phyloP scores from a whole-genome alignment of 164 flowering plant genomes.

The Vitis vinifera region DNA sequence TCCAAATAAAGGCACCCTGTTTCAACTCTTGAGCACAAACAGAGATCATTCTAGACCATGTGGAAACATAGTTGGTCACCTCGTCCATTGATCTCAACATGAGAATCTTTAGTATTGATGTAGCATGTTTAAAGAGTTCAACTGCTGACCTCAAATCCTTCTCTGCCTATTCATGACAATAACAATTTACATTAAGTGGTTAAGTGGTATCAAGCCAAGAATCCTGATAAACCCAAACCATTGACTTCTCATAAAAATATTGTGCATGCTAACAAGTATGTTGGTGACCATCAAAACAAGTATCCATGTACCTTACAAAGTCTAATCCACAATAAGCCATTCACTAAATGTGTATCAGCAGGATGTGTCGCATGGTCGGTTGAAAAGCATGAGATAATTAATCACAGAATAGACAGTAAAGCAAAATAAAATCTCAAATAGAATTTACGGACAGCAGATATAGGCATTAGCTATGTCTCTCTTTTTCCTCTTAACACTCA shows the following conservation, averaged over 20 bases:
- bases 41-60: constrained; percentile 67
- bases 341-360: no score
- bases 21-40: constrained; percentile 75
- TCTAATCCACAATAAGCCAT: background rate
- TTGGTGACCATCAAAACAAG: background rate
- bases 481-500: no score
- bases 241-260: no score
- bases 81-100: constrained; percentile 56
- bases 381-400: no score
- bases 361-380: no score
- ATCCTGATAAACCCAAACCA: background rate
- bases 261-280: no score
- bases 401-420: no score
- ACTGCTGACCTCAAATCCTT: constrained; percentile 50
- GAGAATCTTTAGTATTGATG: constrained; percentile 44
- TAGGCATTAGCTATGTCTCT: no score
- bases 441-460: no score
- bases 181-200: constrained; percentile 2
- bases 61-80: constrained; percentile 48
- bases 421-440: no score
- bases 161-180: constrained; percentile 55
- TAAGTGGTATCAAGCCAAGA: background rate
- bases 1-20: constrained; percentile 74
- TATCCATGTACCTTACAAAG: background rate
- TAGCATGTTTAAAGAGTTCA: constrained; percentile 61